Base-by-base conservation (phyloP, 257 asterid genomes). In the Coffea eugenioides region DNA sequence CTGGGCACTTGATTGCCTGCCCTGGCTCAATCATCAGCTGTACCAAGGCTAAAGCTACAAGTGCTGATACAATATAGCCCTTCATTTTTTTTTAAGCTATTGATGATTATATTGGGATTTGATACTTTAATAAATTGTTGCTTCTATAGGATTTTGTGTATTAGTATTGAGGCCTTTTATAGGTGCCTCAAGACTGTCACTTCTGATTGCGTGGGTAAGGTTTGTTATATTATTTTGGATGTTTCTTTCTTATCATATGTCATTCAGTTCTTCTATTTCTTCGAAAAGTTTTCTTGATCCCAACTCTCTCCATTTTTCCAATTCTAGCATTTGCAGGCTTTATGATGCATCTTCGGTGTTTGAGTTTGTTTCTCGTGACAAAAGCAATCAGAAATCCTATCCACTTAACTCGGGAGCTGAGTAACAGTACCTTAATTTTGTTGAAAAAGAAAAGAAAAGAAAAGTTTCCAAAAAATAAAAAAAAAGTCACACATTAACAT, bases 1-100 rank as follows among this genome's bases (percentile, higher is more conserved):
- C 83, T 2, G 81, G 80, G 27, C 92, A 89, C 39, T 74, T 72
- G 8, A 85, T 84, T 11, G 87, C 90, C 67, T 74, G 64, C 3
- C 85, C 86, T 1, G 79, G 83, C 77, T 68, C 80, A 62, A 61
- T 80, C 31, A 27, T 54, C 45, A 73, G 11, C 20, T 51, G 77
- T 48, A 84, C 23, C 39, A 82, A 27, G 48, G 81, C 85, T 7
- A 88, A 73, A 69, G 75, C 57, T 65, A 83, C 80, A 54, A 88
- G 49, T 14, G 73, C 48, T 59, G 86, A 81, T 6, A 51, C 77
- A 12, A 80, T 34, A 34, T 31, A 43, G 0, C 74, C 78, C 87
- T 85, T 88, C 88, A 82, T 88, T 34, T 69, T 75, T 39, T 39
- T 39, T 39, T 0, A 39, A 23, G 41, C 59, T 71, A 9, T 39